These are phyloP conservation scores for Raddia distichophylla DNA, from an alignment of 176 grass and related monocot genomes.

Conservation along the genomic window DNA sequence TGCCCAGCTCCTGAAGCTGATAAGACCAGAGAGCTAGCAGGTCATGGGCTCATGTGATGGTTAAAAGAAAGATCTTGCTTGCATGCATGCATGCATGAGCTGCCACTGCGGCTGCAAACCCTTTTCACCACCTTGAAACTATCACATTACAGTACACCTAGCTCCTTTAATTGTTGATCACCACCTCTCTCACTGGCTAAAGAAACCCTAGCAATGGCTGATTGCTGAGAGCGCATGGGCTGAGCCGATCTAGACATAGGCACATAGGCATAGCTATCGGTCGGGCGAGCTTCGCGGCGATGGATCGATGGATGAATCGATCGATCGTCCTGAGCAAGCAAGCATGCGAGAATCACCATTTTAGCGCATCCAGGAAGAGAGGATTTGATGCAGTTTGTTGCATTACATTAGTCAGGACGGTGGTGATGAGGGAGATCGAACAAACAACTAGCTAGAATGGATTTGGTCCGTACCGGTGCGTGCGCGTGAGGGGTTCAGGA, in stretches of 20 bases:
- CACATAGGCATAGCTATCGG: neutral
- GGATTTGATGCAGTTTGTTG: neutral
- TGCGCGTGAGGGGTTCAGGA: conserved; percentile 1
- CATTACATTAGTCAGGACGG: neutral
- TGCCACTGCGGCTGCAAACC: conserved; percentile 21
- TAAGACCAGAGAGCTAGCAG: conserved; percentile 36
- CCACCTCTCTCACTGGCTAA: neutral
- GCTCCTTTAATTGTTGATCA: conserved; percentile 29
- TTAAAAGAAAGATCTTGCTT: conserved; percentile 29
- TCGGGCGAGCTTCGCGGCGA: conserved; percentile 11
- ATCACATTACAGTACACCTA: neutral
- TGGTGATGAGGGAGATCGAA: neutral
- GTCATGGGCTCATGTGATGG: neutral
- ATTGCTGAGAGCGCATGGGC: neutral
- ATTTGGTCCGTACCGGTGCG: conserved; percentile 41
- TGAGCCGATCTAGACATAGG: neutral
- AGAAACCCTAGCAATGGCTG: conserved; percentile 49
- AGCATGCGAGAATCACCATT: neutral
- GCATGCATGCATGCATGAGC: neutral
- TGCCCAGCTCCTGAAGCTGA: conserved; percentile 31
- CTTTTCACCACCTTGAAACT: conserved; percentile 19
- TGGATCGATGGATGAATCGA: neutral
- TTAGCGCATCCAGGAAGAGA: neutral
- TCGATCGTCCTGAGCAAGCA: conserved; percentile 16
- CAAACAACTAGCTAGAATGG: neutral